phyloP scores from a whole-genome alignment of 2,329 filamentous ascomycete genomes.

The Ophiosphaerella narmari region DNA sequence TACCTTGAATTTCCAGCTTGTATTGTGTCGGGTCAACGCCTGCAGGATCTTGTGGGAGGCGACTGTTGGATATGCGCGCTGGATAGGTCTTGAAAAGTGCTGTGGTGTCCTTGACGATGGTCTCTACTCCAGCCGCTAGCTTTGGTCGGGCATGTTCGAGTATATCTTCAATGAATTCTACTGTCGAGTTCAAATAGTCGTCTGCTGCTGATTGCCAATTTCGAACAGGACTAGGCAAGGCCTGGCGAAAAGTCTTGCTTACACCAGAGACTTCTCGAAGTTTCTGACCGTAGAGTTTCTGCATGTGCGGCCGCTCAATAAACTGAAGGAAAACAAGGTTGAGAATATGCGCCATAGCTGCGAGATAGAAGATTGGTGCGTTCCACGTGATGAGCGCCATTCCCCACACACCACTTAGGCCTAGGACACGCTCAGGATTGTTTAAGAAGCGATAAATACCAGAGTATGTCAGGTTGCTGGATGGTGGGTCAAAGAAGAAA shows the following conservation, averaged over 20 bases:
- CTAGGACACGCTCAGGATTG: constrained; percentile 93
- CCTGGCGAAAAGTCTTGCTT: constrained; percentile 86
- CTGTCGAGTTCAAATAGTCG: constrained; percentile 81
- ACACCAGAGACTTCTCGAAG: constrained; percentile 86
- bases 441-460: constrained; percentile 98
- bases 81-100: constrained; percentile 89
- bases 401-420: constrained; percentile 94
- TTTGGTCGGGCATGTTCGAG: constrained; percentile 84
- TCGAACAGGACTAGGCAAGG: constrained; percentile 80
- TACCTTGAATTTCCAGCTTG: constrained; percentile 73
- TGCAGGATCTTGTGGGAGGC: constrained; percentile 77
- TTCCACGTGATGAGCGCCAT: constrained; percentile 92
- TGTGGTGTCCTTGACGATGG: constrained; percentile 84
- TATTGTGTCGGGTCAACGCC: constrained; percentile 82
- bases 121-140: constrained; percentile 82
- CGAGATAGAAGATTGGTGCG: constrained; percentile 81
- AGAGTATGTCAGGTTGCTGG: constrained; percentile 83
- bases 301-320: constrained; percentile 96
- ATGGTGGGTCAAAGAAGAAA: constrained; percentile 91
- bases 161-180: constrained; percentile 89
- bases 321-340: constrained; percentile 88
- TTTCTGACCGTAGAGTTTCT: constrained; percentile 87
- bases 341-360: constrained; percentile 81
- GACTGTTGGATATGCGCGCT: constrained; percentile 80
- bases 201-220: constrained; percentile 87